These are phyloP conservation scores for Pichia occidentalis DNA, from an alignment of 805 yeast genomes.

Conservation along the genomic window DNA sequence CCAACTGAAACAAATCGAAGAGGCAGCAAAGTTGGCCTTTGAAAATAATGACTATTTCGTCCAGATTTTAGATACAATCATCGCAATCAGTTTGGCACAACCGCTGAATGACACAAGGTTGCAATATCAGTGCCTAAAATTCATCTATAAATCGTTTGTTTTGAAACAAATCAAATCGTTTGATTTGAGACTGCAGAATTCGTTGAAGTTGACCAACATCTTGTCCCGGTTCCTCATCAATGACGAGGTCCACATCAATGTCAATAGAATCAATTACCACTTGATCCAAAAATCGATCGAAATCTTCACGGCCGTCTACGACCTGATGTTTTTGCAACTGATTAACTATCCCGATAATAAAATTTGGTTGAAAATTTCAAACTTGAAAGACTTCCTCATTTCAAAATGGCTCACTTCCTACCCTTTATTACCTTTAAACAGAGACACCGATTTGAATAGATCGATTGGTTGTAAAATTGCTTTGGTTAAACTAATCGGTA, in stretches of 20 bases:
- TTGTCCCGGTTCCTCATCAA: constrained; percentile 20
- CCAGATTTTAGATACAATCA: constrained; percentile 16
- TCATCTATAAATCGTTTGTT: constrained; percentile 23
- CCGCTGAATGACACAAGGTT: constrained; percentile 14
- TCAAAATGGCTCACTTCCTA: constrained; percentile 51
- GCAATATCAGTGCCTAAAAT: constrained; percentile 21
- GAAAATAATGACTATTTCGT: constrained; percentile 14
- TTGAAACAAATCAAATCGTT: constrained; percentile 18
- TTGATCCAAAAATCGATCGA: constrained; percentile 28
- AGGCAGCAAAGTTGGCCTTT: constrained; percentile 17
- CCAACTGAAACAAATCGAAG: constrained; percentile 13
- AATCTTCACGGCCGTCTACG: constrained; percentile 35
- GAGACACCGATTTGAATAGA: constrained; percentile 44
- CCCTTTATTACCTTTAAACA: constrained; percentile 45
- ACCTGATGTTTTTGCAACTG: constrained; percentile 38
- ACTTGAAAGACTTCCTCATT: constrained; percentile 54
- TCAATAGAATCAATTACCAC: constrained; percentile 16
- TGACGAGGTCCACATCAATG: constrained; percentile 10
- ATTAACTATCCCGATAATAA: constrained; percentile 41
- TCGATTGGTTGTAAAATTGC: constrained; percentile 59
- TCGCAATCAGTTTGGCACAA: constrained; percentile 13
- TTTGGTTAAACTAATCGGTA: constrained; percentile 64
- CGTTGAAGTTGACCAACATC: constrained; percentile 20
- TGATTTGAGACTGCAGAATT: constrained; percentile 17
- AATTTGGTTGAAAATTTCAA: constrained; percentile 50